Percentiles rank a stretch among this genome's conserved stretches.
phyloP scores from a whole-genome alignment of 192 early-diverging fungal genomes.

The Coemansia sp. region DNA sequence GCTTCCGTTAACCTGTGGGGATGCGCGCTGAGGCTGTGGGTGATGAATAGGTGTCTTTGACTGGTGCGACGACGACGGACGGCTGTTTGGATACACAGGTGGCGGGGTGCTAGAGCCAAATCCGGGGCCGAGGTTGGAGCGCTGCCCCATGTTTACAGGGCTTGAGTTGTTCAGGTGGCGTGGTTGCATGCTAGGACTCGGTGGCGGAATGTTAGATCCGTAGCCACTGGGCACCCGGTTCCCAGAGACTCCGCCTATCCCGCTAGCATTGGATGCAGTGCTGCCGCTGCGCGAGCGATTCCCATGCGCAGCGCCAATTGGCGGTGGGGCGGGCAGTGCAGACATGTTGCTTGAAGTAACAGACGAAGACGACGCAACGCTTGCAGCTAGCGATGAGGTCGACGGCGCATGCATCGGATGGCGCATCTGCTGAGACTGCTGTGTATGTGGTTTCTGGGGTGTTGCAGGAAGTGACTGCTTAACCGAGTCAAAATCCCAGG shows the following conservation, averaged over 20 bases:
- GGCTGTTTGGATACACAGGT: slow-evolving; percentile 18
- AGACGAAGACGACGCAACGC: slow-evolving; percentile 13
- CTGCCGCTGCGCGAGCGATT: slow-evolving; percentile 52
- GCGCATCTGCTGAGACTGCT: slow-evolving; percentile 7
- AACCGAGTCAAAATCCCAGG: slow-evolving; percentile 51
- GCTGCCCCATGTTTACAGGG: slow-evolving; percentile 28
- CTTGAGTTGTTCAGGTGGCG: slow-evolving; percentile 43
- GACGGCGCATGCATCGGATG: slow-evolving; percentile 10
- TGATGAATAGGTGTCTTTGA: slow-evolving; percentile 20
- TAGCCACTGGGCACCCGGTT: slow-evolving; percentile 30
- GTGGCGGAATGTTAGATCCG: slow-evolving; percentile 45
- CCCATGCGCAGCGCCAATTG: slow-evolving; percentile 36
- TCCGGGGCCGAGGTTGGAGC: slow-evolving; percentile 30
- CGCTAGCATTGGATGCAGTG: slow-evolving; percentile 46
- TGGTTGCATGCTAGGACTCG: slow-evolving; percentile 44
- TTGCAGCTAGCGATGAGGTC: slow-evolving; percentile 15
- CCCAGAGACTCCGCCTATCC: slow-evolving; percentile 10
- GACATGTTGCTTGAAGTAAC: slow-evolving; percentile 27
- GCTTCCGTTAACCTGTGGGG: slow-evolving; percentile 4
- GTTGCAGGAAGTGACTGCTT: slow-evolving; percentile 41
- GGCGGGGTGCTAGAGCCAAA: slow-evolving; percentile 39
- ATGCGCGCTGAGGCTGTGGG: slow-evolving; percentile 34
- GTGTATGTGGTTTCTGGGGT: slow-evolving; percentile 29
- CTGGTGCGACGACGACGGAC: slow-evolving; percentile 49
- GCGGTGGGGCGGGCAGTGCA: slow-evolving; percentile 47